phyloP scores from a whole-genome alignment of 768 basidiomycete species.

The Termitomyces sp. region DNA sequence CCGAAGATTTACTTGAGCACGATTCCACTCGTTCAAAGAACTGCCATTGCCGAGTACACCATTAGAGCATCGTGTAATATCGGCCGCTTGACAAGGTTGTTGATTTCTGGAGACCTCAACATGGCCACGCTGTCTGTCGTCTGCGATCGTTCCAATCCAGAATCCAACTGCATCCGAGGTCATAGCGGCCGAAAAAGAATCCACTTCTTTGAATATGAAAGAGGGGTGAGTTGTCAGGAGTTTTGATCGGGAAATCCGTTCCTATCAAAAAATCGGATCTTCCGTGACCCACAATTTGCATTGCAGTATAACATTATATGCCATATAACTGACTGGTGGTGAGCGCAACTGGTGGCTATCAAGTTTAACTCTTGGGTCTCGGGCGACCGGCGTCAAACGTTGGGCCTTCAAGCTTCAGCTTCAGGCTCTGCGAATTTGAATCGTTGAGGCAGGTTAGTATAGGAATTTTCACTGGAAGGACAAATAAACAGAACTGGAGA shows the following conservation, averaged over 20 bases:
- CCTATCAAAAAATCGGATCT: neutral
- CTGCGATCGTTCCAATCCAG: neutral
- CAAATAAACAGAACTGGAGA: neutral
- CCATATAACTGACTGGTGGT: too few relatives aligned
- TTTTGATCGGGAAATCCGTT: neutral
- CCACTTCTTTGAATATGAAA: neutral
- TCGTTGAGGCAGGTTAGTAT: neutral
- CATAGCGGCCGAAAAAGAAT: constrained; percentile 5
- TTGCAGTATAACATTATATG: too few relatives aligned
- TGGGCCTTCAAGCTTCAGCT: too few relatives aligned
- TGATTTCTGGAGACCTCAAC: neutral
- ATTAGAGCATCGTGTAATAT: neutral
- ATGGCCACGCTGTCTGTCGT: too few relatives aligned
- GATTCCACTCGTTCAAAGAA: neutral
- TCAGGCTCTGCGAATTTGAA: neutral
- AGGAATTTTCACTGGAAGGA: neutral
- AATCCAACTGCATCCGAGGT: constrained; percentile 11
- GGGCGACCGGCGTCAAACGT: too few relatives aligned
- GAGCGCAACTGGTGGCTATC: neutral
- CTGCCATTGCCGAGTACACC: neutral
- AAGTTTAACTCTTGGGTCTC: too few relatives aligned
- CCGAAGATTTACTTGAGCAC: neutral
- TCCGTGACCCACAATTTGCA: neutral
- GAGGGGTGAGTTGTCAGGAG: too few relatives aligned
- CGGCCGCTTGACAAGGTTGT: neutral